Conservation (phyloP, 2,329 filamentous ascomycete species). For the Rhynchosporium secalis region DNA sequence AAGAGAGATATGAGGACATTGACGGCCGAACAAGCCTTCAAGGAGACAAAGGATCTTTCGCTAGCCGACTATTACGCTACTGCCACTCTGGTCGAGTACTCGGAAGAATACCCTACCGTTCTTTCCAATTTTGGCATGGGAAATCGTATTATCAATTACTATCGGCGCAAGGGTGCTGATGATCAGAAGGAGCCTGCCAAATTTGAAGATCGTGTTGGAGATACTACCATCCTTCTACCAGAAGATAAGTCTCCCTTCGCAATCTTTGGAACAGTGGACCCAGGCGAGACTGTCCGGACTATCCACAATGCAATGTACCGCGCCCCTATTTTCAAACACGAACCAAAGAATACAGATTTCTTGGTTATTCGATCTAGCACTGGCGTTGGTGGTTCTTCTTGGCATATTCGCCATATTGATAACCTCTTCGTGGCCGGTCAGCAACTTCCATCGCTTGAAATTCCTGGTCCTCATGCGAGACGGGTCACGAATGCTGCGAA, state of each 20-base stretch:
- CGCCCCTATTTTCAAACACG: conserved; percentile 89
- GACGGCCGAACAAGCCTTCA: conserved; percentile 75
- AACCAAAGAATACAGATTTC: conserved; percentile 77
- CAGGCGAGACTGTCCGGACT: conserved; percentile 86
- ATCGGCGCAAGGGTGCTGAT: conserved; percentile 75
- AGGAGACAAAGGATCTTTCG: conserved; percentile 77
- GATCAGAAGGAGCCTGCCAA: conserved; percentile 46
- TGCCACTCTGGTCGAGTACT: conserved; percentile 89
- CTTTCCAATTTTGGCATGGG: conserved; percentile 98
- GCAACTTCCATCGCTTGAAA: conserved; percentile 86
- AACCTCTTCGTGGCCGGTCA: conserved; percentile 91
- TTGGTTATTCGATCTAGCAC: conserved; percentile 81
- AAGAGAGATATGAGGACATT: conserved; percentile 81
- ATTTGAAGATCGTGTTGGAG: conserved; percentile 70
- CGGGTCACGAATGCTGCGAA: conserved; percentile 98
- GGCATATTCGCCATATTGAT: conserved; percentile 86
- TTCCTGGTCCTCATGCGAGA: conserved; percentile 89
- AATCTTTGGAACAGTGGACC: conserved; percentile 89
- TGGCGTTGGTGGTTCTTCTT: conserved; percentile 72
- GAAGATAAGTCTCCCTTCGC: conserved; percentile 97
- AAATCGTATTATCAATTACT: conserved; percentile 94
- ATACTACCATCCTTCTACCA: conserved; percentile 82
- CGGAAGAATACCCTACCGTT: conserved; percentile 87
- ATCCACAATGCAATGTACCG: conserved; percentile 95
- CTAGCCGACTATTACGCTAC: conserved; percentile 81